Percentiles rank a stretch among this genome's conserved stretches.
Conservation (phyloP, 768 basidiomycete species). For the Lentinula sp. region DNA sequence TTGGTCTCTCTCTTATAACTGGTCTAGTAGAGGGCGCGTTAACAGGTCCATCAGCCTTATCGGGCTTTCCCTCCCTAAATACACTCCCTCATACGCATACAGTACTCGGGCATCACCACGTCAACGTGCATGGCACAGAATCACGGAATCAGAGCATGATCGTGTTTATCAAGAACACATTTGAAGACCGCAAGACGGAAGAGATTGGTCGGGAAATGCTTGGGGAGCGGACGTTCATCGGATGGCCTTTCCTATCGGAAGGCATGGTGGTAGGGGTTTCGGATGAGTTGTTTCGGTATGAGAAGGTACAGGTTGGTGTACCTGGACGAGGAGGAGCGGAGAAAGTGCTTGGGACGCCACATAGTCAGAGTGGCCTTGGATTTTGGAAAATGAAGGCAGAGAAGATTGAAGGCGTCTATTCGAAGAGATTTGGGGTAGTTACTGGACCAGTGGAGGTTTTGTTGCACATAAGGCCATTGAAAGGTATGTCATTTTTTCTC, state of each 20-base stretch:
- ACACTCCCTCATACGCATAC: conserved; percentile 73
- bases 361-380: conserved; percentile 58
- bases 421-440: conserved; percentile 83
- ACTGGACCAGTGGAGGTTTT: conserved; percentile 77
- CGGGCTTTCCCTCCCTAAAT: conserved; percentile 94
- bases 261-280: conserved; percentile 83
- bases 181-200: conserved; percentile 60
- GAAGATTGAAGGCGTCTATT: conserved; percentile 76
- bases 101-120: conserved; percentile 75
- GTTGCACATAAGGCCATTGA: conserved; percentile 85
- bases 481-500: conserved; percentile 46
- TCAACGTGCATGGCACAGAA: conserved; percentile 90
- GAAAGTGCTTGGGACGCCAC: conserved; percentile 67
- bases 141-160: conserved; percentile 93
- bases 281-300: conserved; percentile 83
- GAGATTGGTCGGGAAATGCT: conserved; percentile 73
- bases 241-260: conserved; percentile 96
- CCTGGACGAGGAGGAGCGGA: conserved; percentile 27
- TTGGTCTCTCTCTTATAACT: conserved; percentile 74
- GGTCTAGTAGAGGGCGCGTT: conserved; percentile 87
- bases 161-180: conserved; percentile 71
- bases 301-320: conserved; percentile 53
- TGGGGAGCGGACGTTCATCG: conserved; percentile 70
- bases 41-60: conserved; percentile 79
- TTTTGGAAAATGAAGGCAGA: conserved; percentile 82